Base-by-base conservation (phyloP, 2,329 filamentous ascomycete genomes). In the Orbilia oligospora region DNA sequence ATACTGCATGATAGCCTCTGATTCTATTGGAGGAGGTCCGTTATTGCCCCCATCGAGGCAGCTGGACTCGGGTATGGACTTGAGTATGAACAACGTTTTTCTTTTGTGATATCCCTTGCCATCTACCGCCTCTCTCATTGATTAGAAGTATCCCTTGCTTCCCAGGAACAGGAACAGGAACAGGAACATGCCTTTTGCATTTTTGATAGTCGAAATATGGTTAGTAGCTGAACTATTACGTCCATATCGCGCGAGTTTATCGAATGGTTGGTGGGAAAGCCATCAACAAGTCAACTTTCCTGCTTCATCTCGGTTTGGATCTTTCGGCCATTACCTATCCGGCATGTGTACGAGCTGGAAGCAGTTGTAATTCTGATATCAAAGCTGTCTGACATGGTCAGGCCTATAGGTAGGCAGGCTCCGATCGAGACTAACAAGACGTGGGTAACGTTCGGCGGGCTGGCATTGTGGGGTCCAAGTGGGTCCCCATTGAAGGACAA, bases 371-470 rank as follows among this genome's bases (percentile, higher is more conserved):
- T 61, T 53, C 55, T 48, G 9, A 30, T 49, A 46, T 16, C 44
- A 48, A 46, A 58, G 66, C 67, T 70, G 46, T 64, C 22, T 14
- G 67, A 61, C 72, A 77, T 66, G 72, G 72, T 36, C n/a, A n/a
- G n/a, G n/a, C n/a, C n/a, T n/a, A n/a, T n/a, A n/a, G n/a, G n/a
- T 71, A 71, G 73, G 67, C 63, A 77, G 73, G 68, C 75, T 78
- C 75, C 75, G 75, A 78, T 61, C 44, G 27, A 61, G 48, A 55
- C 46, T 51, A 70, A 46, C 41, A 49, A 56, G 58, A 61, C 68
- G 51, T 66, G 75, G 68, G 75, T 77, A 68, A 55, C 61, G 67
- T 71, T 71, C 67, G 75, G 68, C 64, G 65, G 72, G 48, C 53
- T 61, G 38, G 41, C 44, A 67, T 38, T 58, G 53, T 58, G 33